phyloP scores from a whole-genome alignment of 2,329 filamentous ascomycete genomes.

The Cercospora citrullina region DNA sequence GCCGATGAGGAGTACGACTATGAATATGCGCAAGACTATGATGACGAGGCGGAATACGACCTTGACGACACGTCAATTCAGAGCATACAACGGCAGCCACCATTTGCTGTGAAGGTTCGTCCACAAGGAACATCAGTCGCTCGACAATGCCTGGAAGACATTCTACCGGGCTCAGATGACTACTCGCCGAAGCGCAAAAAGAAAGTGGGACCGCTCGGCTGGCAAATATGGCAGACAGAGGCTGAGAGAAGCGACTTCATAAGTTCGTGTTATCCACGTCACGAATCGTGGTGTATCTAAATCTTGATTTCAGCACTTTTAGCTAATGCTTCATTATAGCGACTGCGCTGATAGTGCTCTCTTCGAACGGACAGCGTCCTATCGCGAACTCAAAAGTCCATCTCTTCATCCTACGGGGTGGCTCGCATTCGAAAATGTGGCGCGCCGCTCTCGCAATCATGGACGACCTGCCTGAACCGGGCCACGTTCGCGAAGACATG shows the following conservation, averaged over 20 bases:
- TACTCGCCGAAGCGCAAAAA: background rate
- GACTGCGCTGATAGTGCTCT: constrained; percentile 21
- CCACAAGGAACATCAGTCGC: background rate
- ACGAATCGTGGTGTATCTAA: background rate
- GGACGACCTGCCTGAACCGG: background rate
- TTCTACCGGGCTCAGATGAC: constrained; percentile 15
- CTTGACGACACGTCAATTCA: background rate
- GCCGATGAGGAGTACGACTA: background rate
- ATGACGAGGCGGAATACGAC: background rate
- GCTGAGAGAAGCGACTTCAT: constrained; percentile 23
- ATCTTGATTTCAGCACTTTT: background rate
- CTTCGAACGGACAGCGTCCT: constrained; percentile 19
- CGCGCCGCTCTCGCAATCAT: constrained; percentile 21
- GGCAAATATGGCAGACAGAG: constrained; percentile 19
- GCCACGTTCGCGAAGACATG: background rate
- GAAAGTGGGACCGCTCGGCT: constrained; percentile 4
- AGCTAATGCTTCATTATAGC: constrained; percentile 13
- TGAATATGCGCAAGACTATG: background rate
- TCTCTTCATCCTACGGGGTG: constrained; percentile 17
- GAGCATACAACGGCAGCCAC: background rate
- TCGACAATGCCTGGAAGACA: constrained; percentile 11
- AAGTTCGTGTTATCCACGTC: constrained; percentile 13
- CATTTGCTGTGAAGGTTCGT: background rate
- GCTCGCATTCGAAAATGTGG: constrained; percentile 2
- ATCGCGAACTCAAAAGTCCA: constrained; percentile 12